These are phyloP conservation scores for Eimeria praecox DNA, from an alignment of 169 alveolate genomes.

Conservation along the genomic window DNA sequence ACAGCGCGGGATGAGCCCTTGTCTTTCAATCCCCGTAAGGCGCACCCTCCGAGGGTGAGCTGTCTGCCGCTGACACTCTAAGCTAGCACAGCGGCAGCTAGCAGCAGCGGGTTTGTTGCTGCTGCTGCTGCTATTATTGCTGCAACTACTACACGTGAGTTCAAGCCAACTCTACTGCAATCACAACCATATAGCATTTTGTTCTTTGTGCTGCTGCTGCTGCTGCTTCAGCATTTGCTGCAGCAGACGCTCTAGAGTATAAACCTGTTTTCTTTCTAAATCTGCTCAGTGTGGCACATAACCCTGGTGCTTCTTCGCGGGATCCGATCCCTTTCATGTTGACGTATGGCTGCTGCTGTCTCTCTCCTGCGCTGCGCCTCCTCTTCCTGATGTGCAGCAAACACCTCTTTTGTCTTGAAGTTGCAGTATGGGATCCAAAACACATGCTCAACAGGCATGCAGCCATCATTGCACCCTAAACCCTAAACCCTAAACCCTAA, in stretches of 20 bases:
- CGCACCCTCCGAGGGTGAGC: too few relatives aligned
- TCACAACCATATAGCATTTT: background rate
- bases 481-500: background rate
- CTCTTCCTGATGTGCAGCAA: background rate
- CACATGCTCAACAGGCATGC: background rate
- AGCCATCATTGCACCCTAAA: background rate
- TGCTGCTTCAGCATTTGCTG: background rate
- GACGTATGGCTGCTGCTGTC: slow-evolving; percentile 22
- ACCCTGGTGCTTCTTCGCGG: background rate
- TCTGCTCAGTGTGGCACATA: background rate
- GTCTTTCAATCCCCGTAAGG: too few relatives aligned
- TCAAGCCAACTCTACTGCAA: too few relatives aligned
- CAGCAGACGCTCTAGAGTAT: background rate
- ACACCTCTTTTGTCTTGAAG: background rate
- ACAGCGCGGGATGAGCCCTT: too few relatives aligned
- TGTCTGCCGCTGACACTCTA: too few relatives aligned
- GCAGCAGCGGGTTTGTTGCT: too few relatives aligned
- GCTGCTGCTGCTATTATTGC: background rate
- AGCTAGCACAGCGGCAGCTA: too few relatives aligned
- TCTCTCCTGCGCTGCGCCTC: slow-evolving; percentile 10
- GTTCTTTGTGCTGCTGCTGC: background rate
- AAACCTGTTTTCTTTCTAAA: background rate
- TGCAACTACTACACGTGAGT: background rate
- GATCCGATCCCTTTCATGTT: background rate
- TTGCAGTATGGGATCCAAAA: too few relatives aligned